Evolutionary conservation across 1,284 basidiomycete genomes (phyloP), one percentile per base, ranked within the genome.

Genomic region (Singerocomus inundabilis): DNA sequence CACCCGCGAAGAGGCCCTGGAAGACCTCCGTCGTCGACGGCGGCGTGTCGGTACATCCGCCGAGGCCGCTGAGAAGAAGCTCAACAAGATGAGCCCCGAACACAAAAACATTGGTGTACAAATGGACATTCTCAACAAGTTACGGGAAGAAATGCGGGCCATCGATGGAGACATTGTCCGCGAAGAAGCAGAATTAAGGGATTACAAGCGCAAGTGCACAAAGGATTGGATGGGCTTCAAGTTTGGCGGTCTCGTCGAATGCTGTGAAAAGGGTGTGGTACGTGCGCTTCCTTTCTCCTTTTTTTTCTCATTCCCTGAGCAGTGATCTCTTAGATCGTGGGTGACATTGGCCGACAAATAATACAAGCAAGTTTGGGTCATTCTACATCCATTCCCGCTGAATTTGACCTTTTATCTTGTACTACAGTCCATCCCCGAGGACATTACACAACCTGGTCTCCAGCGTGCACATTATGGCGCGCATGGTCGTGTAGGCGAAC

Each of bases 71-170:
- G 93, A 97, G 64, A 88, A 80, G 75, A 96, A 94, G 68, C 77
- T 98, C 25, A 81, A 80, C 65, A 96, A 89, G 74, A 97, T 97
- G 93, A 82, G 81, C 46, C 80, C 90, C 0, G 93, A 93, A 70
- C 86, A 97, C 74, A 98, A 97, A 77, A 88, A 91, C 60, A 71
- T 94, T 31, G 72, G 75, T 16, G 65, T 75, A 52, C 93, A 97
- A 70, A 90, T 85, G 1, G 88, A 93, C 25, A 69, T 78, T 5
- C 73, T 98, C 50, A 86, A 88, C 61, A 76, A 76, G 15, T 72
- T 96, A 34, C 79, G 88, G 36, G 82, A 85, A 26, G 88, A 96
- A 64, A 96, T 96, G 52, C 73, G 88, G 10, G 64, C 70, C 18
- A 74, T 97, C 66, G 92, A 96, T 63, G 78, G 82, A 9, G 89